Evolutionary conservation across 169 alveolate species (phyloP).

Genomic region (Amoebophrya sp.): DNA sequence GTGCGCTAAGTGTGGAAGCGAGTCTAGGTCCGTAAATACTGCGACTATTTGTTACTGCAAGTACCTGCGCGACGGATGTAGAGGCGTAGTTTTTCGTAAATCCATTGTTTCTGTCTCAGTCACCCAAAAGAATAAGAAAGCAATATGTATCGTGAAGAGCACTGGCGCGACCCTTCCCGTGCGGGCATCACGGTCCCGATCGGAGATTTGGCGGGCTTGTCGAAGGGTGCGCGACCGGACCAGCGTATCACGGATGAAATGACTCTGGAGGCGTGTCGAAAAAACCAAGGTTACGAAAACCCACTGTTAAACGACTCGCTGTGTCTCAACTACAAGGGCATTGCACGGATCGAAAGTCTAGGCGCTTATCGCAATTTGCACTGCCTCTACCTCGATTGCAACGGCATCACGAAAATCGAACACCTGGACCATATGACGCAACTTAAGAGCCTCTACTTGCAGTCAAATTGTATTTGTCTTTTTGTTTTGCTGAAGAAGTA

Average conservation of each 20-base stretch:
- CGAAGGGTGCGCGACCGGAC: not conserved
- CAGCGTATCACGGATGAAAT: not conserved
- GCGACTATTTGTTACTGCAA: too few species aligned
- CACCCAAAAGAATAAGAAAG: too few species aligned
- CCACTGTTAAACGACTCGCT: not conserved
- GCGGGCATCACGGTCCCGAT: not conserved
- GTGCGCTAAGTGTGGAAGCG: too few species aligned
- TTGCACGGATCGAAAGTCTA: not conserved
- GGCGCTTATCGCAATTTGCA: not conserved
- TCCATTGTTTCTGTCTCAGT: too few species aligned
- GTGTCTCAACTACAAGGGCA: not conserved
- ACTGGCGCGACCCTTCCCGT: slow-evolving; percentile 20
- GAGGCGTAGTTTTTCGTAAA: too few species aligned
- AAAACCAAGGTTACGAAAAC: not conserved
- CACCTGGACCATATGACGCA: not conserved
- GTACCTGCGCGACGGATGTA: too few species aligned
- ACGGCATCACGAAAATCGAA: not conserved
- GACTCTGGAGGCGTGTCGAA: not conserved
- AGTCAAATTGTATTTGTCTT: not conserved
- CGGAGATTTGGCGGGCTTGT: not conserved
- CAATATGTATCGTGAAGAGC: slow-evolving; percentile 12
- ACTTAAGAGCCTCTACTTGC: not conserved
- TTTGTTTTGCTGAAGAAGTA: too few species aligned
- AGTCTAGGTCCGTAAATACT: too few species aligned
- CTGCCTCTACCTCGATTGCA: slow-evolving; percentile 6